Evolutionary conservation across 2,329 filamentous ascomycete genomes (phyloP).

Genomic region (Stachybotrys chlorohalonatus): DNA sequence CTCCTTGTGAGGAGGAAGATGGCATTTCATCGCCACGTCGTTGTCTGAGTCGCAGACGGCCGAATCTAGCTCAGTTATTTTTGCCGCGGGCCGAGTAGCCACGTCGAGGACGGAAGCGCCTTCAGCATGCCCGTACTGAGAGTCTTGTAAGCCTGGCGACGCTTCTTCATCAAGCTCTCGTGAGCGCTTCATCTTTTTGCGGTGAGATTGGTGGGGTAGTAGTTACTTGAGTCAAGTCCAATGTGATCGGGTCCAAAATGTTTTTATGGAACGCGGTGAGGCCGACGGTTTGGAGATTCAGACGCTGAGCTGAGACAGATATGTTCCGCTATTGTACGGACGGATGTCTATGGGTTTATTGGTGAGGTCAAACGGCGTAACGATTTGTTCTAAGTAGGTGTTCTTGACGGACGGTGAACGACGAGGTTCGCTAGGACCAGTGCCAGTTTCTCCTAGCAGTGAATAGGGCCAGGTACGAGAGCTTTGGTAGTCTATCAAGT

Average conservation of each 20-base stretch:
- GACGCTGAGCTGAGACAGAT: too few species aligned
- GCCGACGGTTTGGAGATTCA: too few species aligned
- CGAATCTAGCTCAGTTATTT: conserved; percentile 52
- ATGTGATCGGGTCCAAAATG: background rate
- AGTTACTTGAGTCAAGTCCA: conserved; percentile 11
- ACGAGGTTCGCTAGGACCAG: too few species aligned
- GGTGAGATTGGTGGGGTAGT: conserved; percentile 16
- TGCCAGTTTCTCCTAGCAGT: too few species aligned
- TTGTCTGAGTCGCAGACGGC: conserved; percentile 21
- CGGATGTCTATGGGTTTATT: too few species aligned
- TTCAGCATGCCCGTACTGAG: conserved; percentile 9
- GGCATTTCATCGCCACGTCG: conserved; percentile 60
- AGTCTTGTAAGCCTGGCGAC: conserved; percentile 16
- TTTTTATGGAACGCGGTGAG: too few species aligned
- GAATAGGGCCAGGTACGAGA: too few species aligned
- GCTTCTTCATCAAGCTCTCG: conserved; percentile 44
- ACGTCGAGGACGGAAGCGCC: conserved; percentile 7
- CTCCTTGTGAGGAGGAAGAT: conserved; percentile 68
- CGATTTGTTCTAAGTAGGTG: too few species aligned
- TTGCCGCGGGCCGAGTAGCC: conserved; percentile 29
- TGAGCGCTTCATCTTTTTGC: conserved; percentile 51
- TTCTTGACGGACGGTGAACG: too few species aligned
- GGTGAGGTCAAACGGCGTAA: too few species aligned
- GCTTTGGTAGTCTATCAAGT: too few species aligned
- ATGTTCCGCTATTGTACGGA: too few species aligned